Evolutionary conservation across 2,329 filamentous ascomycete species (phyloP), one percentile per base, ranked within the genome.

Genomic region (Aspergillus sp.): DNA sequence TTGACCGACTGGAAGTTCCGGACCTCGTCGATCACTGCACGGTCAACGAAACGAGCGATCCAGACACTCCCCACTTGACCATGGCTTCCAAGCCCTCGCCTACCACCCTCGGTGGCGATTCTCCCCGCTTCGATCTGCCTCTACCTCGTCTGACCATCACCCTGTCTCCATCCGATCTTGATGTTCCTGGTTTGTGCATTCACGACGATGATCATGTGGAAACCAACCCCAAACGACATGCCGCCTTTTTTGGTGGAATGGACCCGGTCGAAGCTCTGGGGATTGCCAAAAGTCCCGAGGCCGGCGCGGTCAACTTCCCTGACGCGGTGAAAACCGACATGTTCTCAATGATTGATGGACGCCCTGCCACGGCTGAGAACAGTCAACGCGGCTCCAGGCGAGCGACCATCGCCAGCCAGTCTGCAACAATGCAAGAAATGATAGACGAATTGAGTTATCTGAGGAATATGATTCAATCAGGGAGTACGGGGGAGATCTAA

Each of bases 361-460:
- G 50, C 14, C 54, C 49, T 49, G 32, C 22, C 29, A n/a, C 39
- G 52, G 14, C 58, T 49, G 36, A 57, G 56, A 26, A 57, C 14
- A 9, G 52, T 36, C 16, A 59, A 49, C 61, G 65, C 16, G 36
- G 14, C 24, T 59, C 59, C 9, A 65, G 66, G 52, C 57, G 65
- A 54, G 58, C 62, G 6, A 67, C 66, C 16, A 54, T 71, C 36
- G 58, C 62, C 26, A 67, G 71, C 2, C 73, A 74, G 59, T 69
- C 68, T 51, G 73, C 68, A 39, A 75, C 75, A 18, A 79, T 84
- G 72, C 76, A 79, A 62, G 77, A 81, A 63, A 69, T 84, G 59
- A 74, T 84, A 66, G 77, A 80, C 62, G 81, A 84, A 61, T 70
- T 84, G 69, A 80, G 80, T 56, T 84, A 84, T 66, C 69, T 84